phyloP scores from a whole-genome alignment of 192 early-diverging fungal genomes.

The Allomyces arbusculus region DNA sequence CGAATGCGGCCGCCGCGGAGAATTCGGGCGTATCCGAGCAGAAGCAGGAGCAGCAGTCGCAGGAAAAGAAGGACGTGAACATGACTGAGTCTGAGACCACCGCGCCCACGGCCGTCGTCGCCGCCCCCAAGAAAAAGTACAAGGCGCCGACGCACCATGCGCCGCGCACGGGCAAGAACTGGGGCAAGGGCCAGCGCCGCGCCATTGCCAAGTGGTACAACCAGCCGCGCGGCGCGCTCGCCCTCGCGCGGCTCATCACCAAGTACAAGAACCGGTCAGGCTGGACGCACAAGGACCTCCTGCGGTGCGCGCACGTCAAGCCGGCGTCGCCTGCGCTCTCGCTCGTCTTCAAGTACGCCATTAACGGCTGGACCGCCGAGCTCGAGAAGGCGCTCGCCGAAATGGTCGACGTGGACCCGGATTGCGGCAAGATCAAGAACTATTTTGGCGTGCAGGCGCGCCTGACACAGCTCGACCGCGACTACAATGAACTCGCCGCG shows the following conservation, averaged over 20 bases:
- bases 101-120: background rate
- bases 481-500: background rate
- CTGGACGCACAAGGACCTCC: constrained; percentile 12
- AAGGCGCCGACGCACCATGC: too few relatives aligned
- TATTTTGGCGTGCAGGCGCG: background rate
- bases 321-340: constrained; percentile 2
- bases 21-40: too few relatives aligned
- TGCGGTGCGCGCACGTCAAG: constrained; percentile 8
- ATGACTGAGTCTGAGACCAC: background rate
- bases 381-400: background rate
- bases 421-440: background rate
- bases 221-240: constrained; percentile 4
- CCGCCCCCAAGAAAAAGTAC: too few relatives aligned
- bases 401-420: background rate
- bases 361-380: background rate
- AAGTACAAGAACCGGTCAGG: constrained; percentile 15
- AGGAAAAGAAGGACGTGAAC: background rate
- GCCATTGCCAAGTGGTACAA: constrained; percentile 10
- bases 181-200: constrained; percentile 3
- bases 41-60: too few relatives aligned
- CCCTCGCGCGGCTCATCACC: constrained; percentile 3
- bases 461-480: constrained; percentile 1
- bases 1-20: background rate
- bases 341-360: constrained; percentile 1
- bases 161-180: background rate